Conservation (phyloP, 2,329 filamentous ascomycete species). For the Fusarium ambrosium region DNA sequence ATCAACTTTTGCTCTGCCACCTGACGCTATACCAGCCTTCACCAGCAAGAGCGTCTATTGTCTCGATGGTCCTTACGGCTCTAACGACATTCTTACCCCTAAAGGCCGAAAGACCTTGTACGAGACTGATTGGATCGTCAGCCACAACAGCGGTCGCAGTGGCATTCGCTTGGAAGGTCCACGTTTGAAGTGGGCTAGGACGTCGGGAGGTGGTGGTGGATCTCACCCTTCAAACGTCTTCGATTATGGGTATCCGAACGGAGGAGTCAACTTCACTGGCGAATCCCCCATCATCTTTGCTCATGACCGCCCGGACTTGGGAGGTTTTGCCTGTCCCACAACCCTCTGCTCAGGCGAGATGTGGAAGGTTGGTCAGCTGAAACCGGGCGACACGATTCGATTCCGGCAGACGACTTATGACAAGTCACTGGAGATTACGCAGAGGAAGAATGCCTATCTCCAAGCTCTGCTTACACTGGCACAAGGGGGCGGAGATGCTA, state of each 20-base stretch:
- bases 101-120: background rate
- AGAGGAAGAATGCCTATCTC: slow-evolving; percentile 1
- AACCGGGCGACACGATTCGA: slow-evolving; percentile 45
- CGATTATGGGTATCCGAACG: slow-evolving; percentile 31
- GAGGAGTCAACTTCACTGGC: slow-evolving; percentile 53
- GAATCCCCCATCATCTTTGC: slow-evolving; percentile 53
- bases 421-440: background rate
- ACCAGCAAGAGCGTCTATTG: background rate
- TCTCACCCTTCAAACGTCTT: slow-evolving; percentile 68
- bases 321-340: slow-evolving; percentile 49
- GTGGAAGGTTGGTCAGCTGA: slow-evolving; percentile 55
- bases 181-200: slow-evolving; percentile 69
- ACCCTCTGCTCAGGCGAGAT: slow-evolving; percentile 51
- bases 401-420: slow-evolving; percentile 57
- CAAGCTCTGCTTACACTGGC: background rate
- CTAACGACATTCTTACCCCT: background rate
- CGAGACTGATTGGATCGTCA: background rate
- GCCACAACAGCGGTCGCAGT: slow-evolving; percentile 53
- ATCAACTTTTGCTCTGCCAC: background rate
- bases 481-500: background rate
- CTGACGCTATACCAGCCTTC: background rate
- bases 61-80: background rate
- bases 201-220: slow-evolving; percentile 73
- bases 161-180: slow-evolving; percentile 73
- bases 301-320: slow-evolving; percentile 50